Base-by-base conservation (phyloP, 2,329 filamentous ascomycete species). In the Neofusicoccum umdonicola region DNA sequence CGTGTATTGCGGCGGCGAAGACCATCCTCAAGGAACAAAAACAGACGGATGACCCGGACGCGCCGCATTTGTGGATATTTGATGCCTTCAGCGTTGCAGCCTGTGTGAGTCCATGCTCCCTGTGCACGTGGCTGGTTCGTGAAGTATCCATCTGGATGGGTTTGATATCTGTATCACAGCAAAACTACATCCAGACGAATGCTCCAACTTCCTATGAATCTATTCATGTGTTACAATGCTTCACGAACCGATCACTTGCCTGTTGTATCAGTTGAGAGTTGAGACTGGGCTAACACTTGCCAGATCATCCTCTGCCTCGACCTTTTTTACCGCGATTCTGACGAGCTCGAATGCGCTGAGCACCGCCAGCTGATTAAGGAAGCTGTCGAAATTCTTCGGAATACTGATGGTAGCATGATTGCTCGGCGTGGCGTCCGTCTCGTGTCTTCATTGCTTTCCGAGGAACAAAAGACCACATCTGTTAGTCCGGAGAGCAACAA, bases 41-140 rank as follows among this genome's bases (percentile, higher is more conserved):
- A 15, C 70, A 72, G 22, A 70, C 68, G 13, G 71, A 73, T 1
- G 73, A 74, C 13, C 72, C 76, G 2, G 70, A 76, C 7, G 78
- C 78, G 31, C 79, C 80, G 2, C 73, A 78, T 13, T 71, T 79
- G 62, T 81, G 79, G 79, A 78, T 80, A 35, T 73, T 79, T 41
- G 76, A 80, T 65, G 76, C 77, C 7, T 80, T 80, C 61, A 72
- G 73, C n/a, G 75, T 80, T 1, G 75, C 78, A 17, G 77, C 77
- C 9, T 57, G 52, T 13, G 52, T 57, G 42, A 57, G 52, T 57
- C 12, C 22, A 31, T 13, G 19, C 9, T 6, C 37, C 19, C 5
- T 3, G 3, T 27, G 17, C 12, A 9, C 17, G 6, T 22, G 19
- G 12, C 3, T 31, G 27, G 27, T 31, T 7, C 27, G 1, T 31